These are phyloP conservation scores for Clonostachys solani DNA, from an alignment of 2,329 filamentous ascomycete genomes.

Conservation along the genomic window DNA sequence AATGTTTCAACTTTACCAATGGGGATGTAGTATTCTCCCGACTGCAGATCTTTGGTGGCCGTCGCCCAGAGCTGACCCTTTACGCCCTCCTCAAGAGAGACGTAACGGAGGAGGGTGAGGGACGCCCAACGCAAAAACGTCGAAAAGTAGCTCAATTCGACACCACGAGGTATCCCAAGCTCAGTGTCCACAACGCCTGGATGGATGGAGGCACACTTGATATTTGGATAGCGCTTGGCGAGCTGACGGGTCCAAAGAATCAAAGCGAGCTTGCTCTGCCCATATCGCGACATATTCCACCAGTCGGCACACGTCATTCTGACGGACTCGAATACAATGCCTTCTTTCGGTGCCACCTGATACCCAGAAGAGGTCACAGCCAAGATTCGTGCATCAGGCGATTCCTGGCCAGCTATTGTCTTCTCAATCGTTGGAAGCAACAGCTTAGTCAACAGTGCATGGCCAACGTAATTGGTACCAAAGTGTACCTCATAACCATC, in stretches of 20 bases:
- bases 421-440: conserved; percentile 15
- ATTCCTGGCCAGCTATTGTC: conserved; percentile 7
- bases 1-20: conserved; percentile 15
- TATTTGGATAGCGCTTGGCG: conserved; percentile 8
- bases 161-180: conserved; percentile 3
- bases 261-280: conserved; percentile 16
- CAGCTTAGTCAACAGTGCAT: conserved; percentile 32
- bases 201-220: conserved; percentile 10
- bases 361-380: not conserved
- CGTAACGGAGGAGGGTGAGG: not conserved
- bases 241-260: conserved; percentile 13
- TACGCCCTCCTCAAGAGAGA: not conserved
- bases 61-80: conserved; percentile 31
- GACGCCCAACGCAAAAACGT: not conserved
- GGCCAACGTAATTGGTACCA: conserved; percentile 40
- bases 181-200: conserved; percentile 10
- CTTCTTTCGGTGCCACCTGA: not conserved
- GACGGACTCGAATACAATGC: conserved; percentile 13
- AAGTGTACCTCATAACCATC: conserved; percentile 43
- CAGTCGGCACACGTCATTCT: conserved; percentile 4
- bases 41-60: conserved; percentile 13
- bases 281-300: conserved; percentile 9
- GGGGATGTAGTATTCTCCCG: conserved; percentile 25
- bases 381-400: conserved; percentile 1
- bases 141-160: not conserved